Conservation (phyloP, 495 filamentous ascomycete species). For the Penicillium alfredii region DNA sequence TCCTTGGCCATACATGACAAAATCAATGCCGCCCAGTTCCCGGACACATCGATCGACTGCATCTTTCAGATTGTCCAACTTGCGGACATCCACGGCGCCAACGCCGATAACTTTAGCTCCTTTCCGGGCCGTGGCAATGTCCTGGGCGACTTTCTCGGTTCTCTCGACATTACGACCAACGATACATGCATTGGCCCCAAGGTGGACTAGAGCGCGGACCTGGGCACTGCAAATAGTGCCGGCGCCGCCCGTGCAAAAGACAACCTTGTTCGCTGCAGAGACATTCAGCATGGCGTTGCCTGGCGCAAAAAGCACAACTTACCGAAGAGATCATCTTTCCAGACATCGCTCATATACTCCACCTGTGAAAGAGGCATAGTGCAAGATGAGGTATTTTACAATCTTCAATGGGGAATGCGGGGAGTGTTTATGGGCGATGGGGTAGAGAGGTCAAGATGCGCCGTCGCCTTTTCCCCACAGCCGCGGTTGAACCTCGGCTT, state of each 20-base stretch:
- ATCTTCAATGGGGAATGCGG: too few relatives aligned
- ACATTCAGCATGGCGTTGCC: conserved; percentile 5
- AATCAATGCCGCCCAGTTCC: conserved; percentile 85
- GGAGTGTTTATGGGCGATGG: background rate
- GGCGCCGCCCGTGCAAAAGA: conserved; percentile 93
- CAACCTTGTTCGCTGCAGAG: conserved; percentile 68
- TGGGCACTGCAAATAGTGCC: conserved; percentile 92
- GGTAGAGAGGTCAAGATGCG: background rate
- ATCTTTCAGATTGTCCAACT: conserved; percentile 57
- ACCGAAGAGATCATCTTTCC: conserved; percentile 85
- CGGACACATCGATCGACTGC: conserved; percentile 73
- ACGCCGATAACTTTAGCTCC: conserved; percentile 83
- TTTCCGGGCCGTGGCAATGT: conserved; percentile 69
- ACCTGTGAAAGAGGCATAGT: conserved; percentile 57
- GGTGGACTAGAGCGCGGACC: conserved; percentile 81
- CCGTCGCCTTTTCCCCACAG: conserved; percentile 23
- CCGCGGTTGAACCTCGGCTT: conserved; percentile 18
- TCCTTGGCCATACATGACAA: conserved; percentile 65
- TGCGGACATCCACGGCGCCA: conserved; percentile 77
- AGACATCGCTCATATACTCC: conserved; percentile 72
- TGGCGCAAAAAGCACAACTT: background rate
- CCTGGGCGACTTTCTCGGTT: conserved; percentile 70
- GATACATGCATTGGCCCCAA: conserved; percentile 91
- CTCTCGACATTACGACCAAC: conserved; percentile 87
- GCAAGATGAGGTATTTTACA: background rate